A percentile compares a stretch with the other conserved stretches of the same genome.
These are phyloP conservation scores for Calonectria fujianensis DNA, from an alignment of 2,329 filamentous ascomycete genomes.

Conservation along the genomic window DNA sequence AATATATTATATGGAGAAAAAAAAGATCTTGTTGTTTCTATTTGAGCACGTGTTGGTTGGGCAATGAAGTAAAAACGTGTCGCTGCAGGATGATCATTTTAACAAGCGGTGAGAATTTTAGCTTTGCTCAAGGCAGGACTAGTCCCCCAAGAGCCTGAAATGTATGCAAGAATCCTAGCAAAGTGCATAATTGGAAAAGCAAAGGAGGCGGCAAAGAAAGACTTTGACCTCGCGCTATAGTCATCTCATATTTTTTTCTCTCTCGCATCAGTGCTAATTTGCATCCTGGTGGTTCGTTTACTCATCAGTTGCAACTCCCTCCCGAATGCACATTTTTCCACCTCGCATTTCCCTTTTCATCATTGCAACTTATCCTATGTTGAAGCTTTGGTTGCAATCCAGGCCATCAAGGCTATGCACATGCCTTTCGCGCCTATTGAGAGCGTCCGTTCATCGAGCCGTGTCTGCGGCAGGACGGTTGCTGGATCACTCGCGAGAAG, in stretches of 20 bases:
- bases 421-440: neutral
- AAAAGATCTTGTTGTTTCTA: neutral
- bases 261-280: neutral
- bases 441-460: neutral
- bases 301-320: neutral
- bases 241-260: neutral
- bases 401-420: neutral
- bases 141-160: neutral
- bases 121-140: constrained; percentile 1
- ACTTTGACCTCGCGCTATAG: neutral
- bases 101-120: neutral
- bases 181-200: neutral
- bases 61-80: neutral
- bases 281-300: neutral
- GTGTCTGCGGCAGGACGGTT: too few species aligned
- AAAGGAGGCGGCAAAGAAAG: neutral
- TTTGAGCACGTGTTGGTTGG: neutral
- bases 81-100: neutral
- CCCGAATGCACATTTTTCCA: neutral
- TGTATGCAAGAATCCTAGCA: constrained; percentile 1
- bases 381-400: neutral
- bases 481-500: too few species aligned
- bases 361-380: neutral
- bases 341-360: neutral
- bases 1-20: neutral